A percentile compares a stretch with the other conserved stretches of the same genome.
Evolutionary conservation across 257 asterid species (phyloP).

Genomic region (Dorcoceras hygrometricum): DNA sequence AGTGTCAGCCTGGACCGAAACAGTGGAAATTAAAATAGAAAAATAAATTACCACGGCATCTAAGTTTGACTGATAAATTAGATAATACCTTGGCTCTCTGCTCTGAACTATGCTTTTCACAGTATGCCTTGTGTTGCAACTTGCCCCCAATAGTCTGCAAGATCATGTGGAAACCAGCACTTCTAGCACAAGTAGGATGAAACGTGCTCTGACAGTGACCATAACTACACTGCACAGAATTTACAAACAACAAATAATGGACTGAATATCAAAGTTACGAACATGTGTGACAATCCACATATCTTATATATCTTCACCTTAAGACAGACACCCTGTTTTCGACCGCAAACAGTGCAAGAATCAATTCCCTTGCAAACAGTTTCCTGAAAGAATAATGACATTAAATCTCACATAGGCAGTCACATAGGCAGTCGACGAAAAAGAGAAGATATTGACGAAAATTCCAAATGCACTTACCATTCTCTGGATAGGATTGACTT

Average conservation of each 20-base stretch:
- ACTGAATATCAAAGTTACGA: conserved; percentile 9
- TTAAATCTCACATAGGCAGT: conserved; percentile 10
- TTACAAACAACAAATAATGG: conserved; percentile 22
- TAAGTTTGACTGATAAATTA: conserved; percentile 6
- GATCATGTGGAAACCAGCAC: conserved; percentile 88
- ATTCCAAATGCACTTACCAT: conserved; percentile 47
- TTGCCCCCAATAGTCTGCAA: conserved; percentile 74
- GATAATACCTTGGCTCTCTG: conserved; percentile 82
- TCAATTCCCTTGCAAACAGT: conserved; percentile 60
- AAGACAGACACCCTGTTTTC: conserved; percentile 86
- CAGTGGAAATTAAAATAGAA: neutral
- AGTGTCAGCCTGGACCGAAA: conserved; percentile 58
- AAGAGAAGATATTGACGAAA: neutral
- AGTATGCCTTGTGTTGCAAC: conserved; percentile 92
- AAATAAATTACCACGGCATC: conserved; percentile 14
- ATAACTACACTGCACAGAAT: conserved; percentile 72
- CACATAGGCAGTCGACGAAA: conserved; percentile 5
- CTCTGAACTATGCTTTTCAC: conserved; percentile 85
- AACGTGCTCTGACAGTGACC: conserved; percentile 92
- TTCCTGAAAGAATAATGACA: conserved; percentile 50
- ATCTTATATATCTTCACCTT: conserved; percentile 51
- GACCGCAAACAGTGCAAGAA: conserved; percentile 64
- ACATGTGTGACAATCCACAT: conserved; percentile 1
- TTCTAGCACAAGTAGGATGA: conserved; percentile 96
- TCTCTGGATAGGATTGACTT: conserved; percentile 65